Evolutionary conservation across 495 filamentous ascomycete genomes (phyloP).

Genomic region (Parathielavia appendiculata): DNA sequence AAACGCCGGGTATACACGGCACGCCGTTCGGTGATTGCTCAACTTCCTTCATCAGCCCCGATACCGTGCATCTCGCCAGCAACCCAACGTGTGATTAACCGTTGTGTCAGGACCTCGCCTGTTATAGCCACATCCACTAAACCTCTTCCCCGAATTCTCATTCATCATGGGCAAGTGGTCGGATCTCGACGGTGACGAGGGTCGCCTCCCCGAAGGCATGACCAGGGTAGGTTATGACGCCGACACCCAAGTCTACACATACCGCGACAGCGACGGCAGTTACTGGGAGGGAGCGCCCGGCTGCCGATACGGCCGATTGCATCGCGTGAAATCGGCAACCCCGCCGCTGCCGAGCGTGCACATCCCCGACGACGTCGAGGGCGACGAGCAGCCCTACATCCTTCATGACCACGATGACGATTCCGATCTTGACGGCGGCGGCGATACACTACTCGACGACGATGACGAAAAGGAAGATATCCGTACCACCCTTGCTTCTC

Average conservation of each 20-base stretch:
- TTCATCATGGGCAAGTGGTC: conserved; percentile 40
- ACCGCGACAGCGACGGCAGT: conserved; percentile 38
- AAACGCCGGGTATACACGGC: too few relatives aligned
- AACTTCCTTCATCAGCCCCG: not conserved
- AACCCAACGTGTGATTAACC: too few relatives aligned
- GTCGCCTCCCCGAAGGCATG: conserved; percentile 51
- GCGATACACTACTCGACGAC: not conserved
- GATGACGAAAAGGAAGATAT: not conserved
- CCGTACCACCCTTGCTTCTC: not conserved
- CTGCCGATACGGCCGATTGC: conserved; percentile 41
- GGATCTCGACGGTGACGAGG: conserved; percentile 43
- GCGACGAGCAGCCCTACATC: conserved; percentile 14
- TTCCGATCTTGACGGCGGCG: not conserved
- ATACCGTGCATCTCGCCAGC: too few relatives aligned
- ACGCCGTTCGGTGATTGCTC: too few relatives aligned
- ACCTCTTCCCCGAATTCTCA: not conserved
- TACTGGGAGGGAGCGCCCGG: conserved; percentile 45
- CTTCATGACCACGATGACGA: conserved; percentile 14
- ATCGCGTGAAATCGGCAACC: conserved; percentile 20
- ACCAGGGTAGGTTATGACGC: conserved; percentile 50
- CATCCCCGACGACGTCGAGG: conserved; percentile 1
- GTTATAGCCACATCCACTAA: not conserved
- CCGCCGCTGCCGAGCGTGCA: conserved; percentile 13
- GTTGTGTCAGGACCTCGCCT: not conserved
- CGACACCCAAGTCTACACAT: conserved; percentile 47